phyloP scores from a whole-genome alignment of 805 yeast species.

The Lipomyces japonicus region DNA sequence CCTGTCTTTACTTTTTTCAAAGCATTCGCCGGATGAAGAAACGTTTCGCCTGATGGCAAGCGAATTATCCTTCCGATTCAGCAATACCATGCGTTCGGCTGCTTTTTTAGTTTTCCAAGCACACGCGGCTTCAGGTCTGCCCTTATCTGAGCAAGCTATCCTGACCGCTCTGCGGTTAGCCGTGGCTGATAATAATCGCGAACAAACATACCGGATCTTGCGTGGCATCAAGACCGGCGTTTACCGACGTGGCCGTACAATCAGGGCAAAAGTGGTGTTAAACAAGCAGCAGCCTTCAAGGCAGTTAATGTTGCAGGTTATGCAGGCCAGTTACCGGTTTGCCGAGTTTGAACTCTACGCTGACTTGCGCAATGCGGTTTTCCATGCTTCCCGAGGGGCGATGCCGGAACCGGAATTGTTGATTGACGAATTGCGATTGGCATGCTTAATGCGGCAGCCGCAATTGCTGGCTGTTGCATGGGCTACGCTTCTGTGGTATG shows the following conservation, averaged over 20 bases:
- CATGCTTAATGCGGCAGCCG: slow-evolving; percentile 7
- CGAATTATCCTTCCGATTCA: slow-evolving; percentile 17
- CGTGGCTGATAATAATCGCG: not conserved
- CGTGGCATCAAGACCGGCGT: too few species aligned
- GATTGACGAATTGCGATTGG: slow-evolving; percentile 1
- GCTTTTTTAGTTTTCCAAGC: slow-evolving; percentile 14
- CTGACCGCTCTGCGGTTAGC: not conserved
- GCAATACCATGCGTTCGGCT: slow-evolving; percentile 17
- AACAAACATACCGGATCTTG: not conserved
- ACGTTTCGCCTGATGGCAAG: slow-evolving; percentile 32
- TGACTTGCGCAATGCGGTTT: not conserved
- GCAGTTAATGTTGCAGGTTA: not conserved
- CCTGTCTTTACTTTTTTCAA: slow-evolving; percentile 23
- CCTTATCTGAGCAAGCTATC: not conserved
- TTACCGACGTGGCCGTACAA: too few species aligned
- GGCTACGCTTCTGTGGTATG: too few species aligned
- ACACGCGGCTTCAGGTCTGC: slow-evolving; percentile 16
- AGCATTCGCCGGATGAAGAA: slow-evolving; percentile 30
- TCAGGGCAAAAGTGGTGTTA: too few species aligned
- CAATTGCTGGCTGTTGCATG: not conserved
- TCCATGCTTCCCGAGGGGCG: not conserved
- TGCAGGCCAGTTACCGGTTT: not conserved
- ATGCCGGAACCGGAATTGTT: not conserved
- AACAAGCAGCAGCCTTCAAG: too few species aligned
- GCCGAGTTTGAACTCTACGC: not conserved